Conservation (phyloP, 768 basidiomycete genomes). For the Kwoniella sp. region DNA sequence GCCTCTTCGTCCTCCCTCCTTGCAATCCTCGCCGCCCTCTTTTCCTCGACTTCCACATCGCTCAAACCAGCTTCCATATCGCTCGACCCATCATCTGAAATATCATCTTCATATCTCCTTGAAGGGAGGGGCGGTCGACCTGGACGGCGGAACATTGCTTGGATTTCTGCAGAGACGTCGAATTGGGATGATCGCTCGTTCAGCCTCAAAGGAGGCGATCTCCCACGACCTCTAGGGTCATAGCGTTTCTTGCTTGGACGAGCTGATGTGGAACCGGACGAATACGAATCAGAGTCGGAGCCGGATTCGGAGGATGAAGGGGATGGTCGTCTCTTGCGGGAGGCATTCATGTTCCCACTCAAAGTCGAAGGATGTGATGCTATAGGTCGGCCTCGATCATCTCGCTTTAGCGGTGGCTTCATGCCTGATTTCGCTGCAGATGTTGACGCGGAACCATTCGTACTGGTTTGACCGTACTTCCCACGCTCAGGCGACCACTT, state of each 20-base stretch:
- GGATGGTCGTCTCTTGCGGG: conserved; percentile 14
- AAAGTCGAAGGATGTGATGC: not conserved
- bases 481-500: conserved; percentile 1
- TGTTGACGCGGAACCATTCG: not conserved
- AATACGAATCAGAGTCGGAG: not conserved
- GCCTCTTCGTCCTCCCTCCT: conserved; percentile 44
- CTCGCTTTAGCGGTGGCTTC: not conserved
- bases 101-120: conserved; percentile 24
- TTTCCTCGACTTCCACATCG: conserved; percentile 48
- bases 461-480: not conserved
- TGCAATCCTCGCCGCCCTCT: conserved; percentile 39
- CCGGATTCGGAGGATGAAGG: conserved; percentile 11
- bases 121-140: conserved; percentile 17
- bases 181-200: conserved; percentile 18
- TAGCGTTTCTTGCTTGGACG: conserved; percentile 3
- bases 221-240: not conserved
- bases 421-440: not conserved
- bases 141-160: conserved; percentile 40
- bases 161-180: conserved; percentile 38
- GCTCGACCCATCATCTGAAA: conserved; percentile 23
- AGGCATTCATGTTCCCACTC: not conserved
- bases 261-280: not conserved
- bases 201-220: conserved; percentile 14
- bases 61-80: conserved; percentile 51
- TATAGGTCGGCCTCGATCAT: not conserved